Percentiles rank a stretch among this genome's conserved stretches.
Evolutionary conservation across 768 basidiomycete species (phyloP).

Genomic region (Termitomyces sp.): DNA sequence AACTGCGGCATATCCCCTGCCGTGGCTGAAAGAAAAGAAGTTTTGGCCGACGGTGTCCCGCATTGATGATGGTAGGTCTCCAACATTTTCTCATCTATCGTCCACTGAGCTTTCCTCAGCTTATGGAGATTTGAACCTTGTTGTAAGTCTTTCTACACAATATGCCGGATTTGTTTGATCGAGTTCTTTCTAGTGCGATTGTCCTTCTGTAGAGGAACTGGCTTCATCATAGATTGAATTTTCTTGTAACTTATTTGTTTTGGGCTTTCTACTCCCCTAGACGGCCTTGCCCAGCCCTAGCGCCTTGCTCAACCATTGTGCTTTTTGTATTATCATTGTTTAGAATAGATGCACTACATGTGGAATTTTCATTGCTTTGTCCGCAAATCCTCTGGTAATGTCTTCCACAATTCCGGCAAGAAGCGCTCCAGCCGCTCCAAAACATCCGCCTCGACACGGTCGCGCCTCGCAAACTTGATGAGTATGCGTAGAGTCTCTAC

Average conservation of each 20-base stretch:
- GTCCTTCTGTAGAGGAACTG: constrained; percentile 79
- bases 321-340: constrained; percentile 15
- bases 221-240: constrained; percentile 30
- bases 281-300: constrained; percentile 33
- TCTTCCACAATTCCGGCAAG: constrained; percentile 33
- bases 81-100: neutral
- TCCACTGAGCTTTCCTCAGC: constrained; percentile 36
- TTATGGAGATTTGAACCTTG: constrained; percentile 88
- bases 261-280: constrained; percentile 48
- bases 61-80: constrained; percentile 77
- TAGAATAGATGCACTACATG: constrained; percentile 4
- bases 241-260: neutral
- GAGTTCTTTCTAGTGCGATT: constrained; percentile 59
- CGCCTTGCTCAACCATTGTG: constrained; percentile 70
- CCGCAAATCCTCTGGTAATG: constrained; percentile 20
- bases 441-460: constrained; percentile 38
- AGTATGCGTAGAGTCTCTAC: constrained; percentile 46
- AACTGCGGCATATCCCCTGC: constrained; percentile 85
- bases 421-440: constrained; percentile 35
- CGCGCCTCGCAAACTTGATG: constrained; percentile 43
- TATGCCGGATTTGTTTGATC: neutral
- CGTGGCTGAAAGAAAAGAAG: constrained; percentile 81
- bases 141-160: constrained; percentile 45
- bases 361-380: neutral
- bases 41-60: constrained; percentile 95